Base-by-base conservation (phyloP, 495 filamentous ascomycete species). In the Mytilinidion resinicola region DNA sequence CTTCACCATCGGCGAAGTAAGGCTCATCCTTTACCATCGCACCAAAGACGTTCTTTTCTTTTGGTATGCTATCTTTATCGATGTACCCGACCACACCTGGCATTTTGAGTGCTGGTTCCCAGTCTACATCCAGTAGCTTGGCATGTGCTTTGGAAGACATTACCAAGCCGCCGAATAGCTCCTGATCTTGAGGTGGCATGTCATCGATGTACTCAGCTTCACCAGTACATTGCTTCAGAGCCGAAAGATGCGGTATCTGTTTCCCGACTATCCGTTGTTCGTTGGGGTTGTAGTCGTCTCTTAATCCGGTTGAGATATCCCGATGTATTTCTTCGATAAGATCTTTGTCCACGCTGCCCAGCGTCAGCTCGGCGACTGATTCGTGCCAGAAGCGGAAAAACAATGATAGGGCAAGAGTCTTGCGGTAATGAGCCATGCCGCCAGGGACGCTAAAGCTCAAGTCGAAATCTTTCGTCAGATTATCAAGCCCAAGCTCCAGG, bases 321-420 rank as follows among this genome's bases (percentile, higher is more conserved):
- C 83, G 70, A 61, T 83, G 80, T 56, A 85, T 84, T 59, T 85
- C 83, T 36, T 72, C 74, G 56, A 83, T 75, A 4, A 78, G 69
- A 36, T 83, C 79, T 0, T 71, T 61, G 64, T 85, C 79, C 20
- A 82, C 55, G 5, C 73, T 74, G 9, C 76, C 68, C 14, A 85
- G 55, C 15, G 20, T 44, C 12, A 66, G 55, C 42, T 65, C 62
- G 11, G 55, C 43, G 14, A 52, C 47, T 9, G 59, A 61, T 48
- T 66, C 63, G 33, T 66, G 63, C 63, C 63, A 66, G 46, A 66
- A 66, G n/a, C 63, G 50, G 59, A 66, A 66, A 44, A 66, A 66
- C 4, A 66, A 34, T 5, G 63, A 66, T n/a, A 66, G 56, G 9
- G 60, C 57, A 5, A 66, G 37, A 9, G 60, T 57, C 35, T 55